Base-by-base conservation (phyloP, 352 stramenopile genomes). In the Aphanomyces invadans region DNA sequence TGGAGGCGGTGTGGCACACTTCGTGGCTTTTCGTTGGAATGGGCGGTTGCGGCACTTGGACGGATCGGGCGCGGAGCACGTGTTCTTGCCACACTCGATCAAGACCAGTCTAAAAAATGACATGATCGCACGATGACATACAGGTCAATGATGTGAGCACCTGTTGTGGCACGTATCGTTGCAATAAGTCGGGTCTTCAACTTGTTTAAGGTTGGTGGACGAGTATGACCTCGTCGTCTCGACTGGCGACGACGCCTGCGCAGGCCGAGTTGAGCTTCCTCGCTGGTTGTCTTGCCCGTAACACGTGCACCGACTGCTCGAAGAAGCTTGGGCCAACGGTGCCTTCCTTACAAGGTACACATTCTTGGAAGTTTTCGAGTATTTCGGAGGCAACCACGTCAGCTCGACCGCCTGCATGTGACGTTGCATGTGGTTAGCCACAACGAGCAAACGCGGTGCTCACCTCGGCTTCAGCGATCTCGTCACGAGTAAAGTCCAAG, bases 1-100 rank as follows among this genome's bases (percentile, higher is more conserved):
- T 15, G 15, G 57, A 10, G 63, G 21, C 39, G 2, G 19, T 15
- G 33, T 71, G 71, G 49, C 46, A n/a, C n/a, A 79, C 73, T 91
- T 91, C 66, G 82, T 61, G 65, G 89, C 71, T 15, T 78, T 75
- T 25, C 79, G 76, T 59, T 84, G 76, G 68, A 93, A 89, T 4
- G 79, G 82, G 7, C 84, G 79, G 62, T 90, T 93, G 64, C 77
- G 80, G 65, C 82, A 93, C 49, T 87, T 67, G 10, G 56, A 69
- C n/a, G 81, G 71, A 63, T 87, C 79, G 0, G 83, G 80, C 5
- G 80, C 83, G 7, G 83, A 92, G 69, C 83, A 92, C 39, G 76
- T 89, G n/a, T 89, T 74, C 32, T 81, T 69, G 7, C 79, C 88
- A 74, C 83, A 92, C 53, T 83, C 89, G 55, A 92, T 90, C 51